Evolutionary conservation across 2,329 filamentous ascomycete species (phyloP).

Genomic region (Fusarium sp.): DNA sequence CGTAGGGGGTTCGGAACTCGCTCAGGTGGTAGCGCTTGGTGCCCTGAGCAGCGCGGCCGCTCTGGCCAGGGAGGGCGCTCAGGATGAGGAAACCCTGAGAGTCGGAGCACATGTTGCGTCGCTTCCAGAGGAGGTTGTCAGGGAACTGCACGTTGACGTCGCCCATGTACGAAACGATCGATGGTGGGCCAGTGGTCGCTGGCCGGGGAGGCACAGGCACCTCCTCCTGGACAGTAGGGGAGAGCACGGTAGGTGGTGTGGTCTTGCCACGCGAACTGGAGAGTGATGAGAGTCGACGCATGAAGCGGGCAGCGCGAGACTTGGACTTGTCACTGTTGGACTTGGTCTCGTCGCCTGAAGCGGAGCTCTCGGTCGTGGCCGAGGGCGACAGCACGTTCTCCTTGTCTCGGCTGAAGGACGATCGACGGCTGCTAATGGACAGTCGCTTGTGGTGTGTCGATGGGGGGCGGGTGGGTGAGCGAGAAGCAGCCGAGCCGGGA

Average conservation of each 20-base stretch:
- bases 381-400: constrained; percentile 54
- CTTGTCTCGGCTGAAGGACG: constrained; percentile 62
- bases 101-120: constrained; percentile 88
- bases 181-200: constrained; percentile 49
- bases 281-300: constrained; percentile 69
- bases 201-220: constrained; percentile 44
- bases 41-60: constrained; percentile 58
- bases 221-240: constrained; percentile 65
- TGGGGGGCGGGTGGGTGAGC: constrained; percentile 61
- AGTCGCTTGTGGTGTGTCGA: constrained; percentile 63
- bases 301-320: constrained; percentile 67
- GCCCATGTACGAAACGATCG: constrained; percentile 77
- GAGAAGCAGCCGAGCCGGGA: constrained; percentile 47
- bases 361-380: constrained; percentile 57
- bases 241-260: constrained; percentile 56
- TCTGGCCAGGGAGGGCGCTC: constrained; percentile 69
- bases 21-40: constrained; percentile 86
- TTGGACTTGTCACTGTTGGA: constrained; percentile 59
- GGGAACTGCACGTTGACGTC: constrained; percentile 98
- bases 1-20: constrained; percentile 83
- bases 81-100: constrained; percentile 86
- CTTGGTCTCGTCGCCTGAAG: constrained; percentile 61
- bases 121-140: constrained; percentile 96
- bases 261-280: constrained; percentile 61
- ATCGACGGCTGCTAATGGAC: constrained; percentile 73